These are phyloP conservation scores for Fraxinus baroniana DNA, from an alignment of 305 asterid species.

Conservation along the genomic window DNA sequence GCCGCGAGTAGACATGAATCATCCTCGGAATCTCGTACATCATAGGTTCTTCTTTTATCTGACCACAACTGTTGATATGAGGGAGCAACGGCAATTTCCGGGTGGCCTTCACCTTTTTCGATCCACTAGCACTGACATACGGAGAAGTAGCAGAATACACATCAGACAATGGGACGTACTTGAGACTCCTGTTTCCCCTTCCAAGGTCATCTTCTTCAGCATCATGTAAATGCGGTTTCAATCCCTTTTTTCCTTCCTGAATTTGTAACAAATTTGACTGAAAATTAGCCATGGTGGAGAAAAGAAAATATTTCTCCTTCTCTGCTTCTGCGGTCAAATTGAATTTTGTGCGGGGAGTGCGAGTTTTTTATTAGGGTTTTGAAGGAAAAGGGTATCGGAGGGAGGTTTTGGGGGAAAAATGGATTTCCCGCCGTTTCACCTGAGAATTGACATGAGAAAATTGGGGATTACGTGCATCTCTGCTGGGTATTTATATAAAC, in stretches of 20 bases:
- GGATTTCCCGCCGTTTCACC: conserved; percentile 53
- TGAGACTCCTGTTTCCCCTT: conserved; percentile 44
- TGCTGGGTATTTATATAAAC: not conserved
- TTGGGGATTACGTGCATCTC: not conserved
- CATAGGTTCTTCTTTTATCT: conserved; percentile 9
- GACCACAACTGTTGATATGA: conserved; percentile 38
- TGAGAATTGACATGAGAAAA: conserved; percentile 22
- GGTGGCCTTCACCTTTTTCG: conserved; percentile 76
- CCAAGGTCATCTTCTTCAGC: conserved; percentile 49
- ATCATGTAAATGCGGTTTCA: conserved; percentile 37
- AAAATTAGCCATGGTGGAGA: conserved; percentile 29
- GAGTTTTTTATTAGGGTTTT: conserved; percentile 44
- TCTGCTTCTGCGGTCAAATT: conserved; percentile 7
- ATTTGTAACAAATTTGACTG: conserved; percentile 27
- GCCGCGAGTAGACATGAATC: conserved; percentile 58
- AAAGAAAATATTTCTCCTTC: conserved; percentile 21
- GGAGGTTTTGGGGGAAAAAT: conserved; percentile 18
- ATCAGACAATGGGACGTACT: conserved; percentile 77
- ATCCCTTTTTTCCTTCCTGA: conserved; percentile 30
- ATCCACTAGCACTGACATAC: conserved; percentile 61
- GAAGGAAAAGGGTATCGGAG: conserved; percentile 17
- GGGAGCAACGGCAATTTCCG: conserved; percentile 28
- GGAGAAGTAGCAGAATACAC: conserved; percentile 93
- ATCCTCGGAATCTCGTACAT: conserved; percentile 23
- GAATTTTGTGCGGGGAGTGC: conserved; percentile 8